Percentiles rank a stretch among this genome's conserved stretches.
phyloP scores from a whole-genome alignment of 805 yeast species.

The Kodamaea restingae region DNA sequence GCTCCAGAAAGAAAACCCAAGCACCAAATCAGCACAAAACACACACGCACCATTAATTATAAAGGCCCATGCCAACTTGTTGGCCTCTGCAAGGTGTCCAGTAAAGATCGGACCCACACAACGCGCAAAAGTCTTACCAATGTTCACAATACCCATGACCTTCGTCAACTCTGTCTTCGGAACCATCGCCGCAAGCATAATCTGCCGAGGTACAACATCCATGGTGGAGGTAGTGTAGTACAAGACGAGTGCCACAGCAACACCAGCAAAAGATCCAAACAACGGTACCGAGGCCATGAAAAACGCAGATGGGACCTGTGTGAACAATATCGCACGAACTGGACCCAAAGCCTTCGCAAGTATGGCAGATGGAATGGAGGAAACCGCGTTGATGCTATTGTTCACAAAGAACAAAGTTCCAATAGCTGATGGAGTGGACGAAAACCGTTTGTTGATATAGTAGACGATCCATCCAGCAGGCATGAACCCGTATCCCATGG shows the following conservation, averaged over 20 bases:
- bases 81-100: constrained; percentile 61
- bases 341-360: constrained; percentile 72
- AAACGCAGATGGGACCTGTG: constrained; percentile 75
- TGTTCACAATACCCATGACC: constrained; percentile 82
- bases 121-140: constrained; percentile 81
- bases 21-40: constrained; percentile 44
- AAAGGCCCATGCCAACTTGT: constrained; percentile 47
- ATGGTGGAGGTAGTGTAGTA: constrained; percentile 67
- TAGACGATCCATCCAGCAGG: constrained; percentile 85
- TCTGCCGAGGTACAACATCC: constrained; percentile 92
- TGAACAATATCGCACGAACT: constrained; percentile 64
- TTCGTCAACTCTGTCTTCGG: constrained; percentile 60
- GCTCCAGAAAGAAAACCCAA: constrained; percentile 1
- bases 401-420: constrained; percentile 68
- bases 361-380: constrained; percentile 74
- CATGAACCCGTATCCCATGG: constrained; percentile 87
- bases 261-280: constrained; percentile 31
- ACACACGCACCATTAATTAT: constrained; percentile 49
- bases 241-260: constrained; percentile 49
- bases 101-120: constrained; percentile 79
- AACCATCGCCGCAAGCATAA: constrained; percentile 66
- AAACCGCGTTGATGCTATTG: constrained; percentile 57
- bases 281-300: constrained; percentile 45
- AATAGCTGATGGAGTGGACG: constrained; percentile 50
- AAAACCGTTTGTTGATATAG: constrained; percentile 61